A percentile compares a stretch with the other conserved stretches of the same genome.
Evolutionary conservation across 2,329 filamentous ascomycete genomes (phyloP).

Genomic region (Pseudogymnoascus sp.): DNA sequence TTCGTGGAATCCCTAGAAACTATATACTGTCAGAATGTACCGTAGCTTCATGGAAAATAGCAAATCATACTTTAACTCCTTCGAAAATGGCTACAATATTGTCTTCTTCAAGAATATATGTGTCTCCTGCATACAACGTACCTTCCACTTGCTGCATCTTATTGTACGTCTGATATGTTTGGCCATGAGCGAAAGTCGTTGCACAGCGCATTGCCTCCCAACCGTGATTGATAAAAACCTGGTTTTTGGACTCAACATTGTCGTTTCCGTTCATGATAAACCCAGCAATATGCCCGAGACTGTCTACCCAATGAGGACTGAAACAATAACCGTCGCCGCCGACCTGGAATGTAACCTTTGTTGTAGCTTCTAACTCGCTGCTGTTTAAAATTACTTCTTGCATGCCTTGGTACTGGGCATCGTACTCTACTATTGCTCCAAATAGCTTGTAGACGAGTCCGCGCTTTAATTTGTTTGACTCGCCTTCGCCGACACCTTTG

Average conservation of each 20-base stretch:
- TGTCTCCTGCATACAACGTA: slow-evolving; percentile 49
- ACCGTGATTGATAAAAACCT: slow-evolving; percentile 55
- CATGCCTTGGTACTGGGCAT: slow-evolving; percentile 50
- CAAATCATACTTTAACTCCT: slow-evolving; percentile 27
- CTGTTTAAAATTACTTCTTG: slow-evolving; percentile 49
- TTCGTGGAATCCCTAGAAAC: background rate
- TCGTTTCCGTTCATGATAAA: slow-evolving; percentile 57
- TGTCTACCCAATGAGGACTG: slow-evolving; percentile 54
- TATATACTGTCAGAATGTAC: background rate
- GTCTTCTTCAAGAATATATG: slow-evolving; percentile 45
- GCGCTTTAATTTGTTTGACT: slow-evolving; percentile 37
- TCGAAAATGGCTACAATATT: slow-evolving; percentile 25
- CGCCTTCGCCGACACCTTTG: slow-evolving; percentile 36
- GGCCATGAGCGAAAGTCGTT: slow-evolving; percentile 39
- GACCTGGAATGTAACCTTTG: slow-evolving; percentile 42
- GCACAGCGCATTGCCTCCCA: slow-evolving; percentile 50
- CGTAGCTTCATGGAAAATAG: background rate
- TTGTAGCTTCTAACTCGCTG: slow-evolving; percentile 36
- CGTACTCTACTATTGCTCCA: slow-evolving; percentile 50
- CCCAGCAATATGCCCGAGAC: slow-evolving; percentile 52
- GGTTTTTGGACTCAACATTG: slow-evolving; percentile 47
- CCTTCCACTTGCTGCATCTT: slow-evolving; percentile 45
- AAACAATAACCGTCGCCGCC: slow-evolving; percentile 48
- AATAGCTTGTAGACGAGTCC: slow-evolving; percentile 1
- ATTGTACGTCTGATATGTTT: slow-evolving; percentile 51